Percentiles rank a stretch among this genome's conserved stretches.
phyloP scores from a whole-genome alignment of 1,284 basidiomycete species.

The Phylloporus gajari region DNA sequence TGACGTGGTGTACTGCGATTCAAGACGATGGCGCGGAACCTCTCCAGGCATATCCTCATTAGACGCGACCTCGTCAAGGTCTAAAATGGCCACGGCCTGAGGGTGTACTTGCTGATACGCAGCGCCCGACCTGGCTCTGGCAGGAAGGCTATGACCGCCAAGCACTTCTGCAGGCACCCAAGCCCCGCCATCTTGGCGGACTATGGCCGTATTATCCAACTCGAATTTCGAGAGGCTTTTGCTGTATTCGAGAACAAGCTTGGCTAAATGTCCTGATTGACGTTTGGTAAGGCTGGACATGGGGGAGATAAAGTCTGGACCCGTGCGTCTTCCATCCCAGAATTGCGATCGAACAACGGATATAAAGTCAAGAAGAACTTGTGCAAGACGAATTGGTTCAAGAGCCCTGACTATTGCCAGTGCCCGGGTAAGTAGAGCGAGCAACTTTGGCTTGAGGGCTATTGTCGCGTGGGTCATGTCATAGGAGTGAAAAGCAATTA shows the following conservation, averaged over 20 bases:
- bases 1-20: constrained; percentile 22
- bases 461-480: neutral
- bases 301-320: constrained; percentile 31
- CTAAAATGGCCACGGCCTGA: constrained; percentile 24
- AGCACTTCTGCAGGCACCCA: neutral
- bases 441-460: neutral
- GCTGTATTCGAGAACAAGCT: constrained; percentile 27
- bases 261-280: constrained; percentile 28
- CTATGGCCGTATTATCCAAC: neutral
- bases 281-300: constrained; percentile 34
- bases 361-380: constrained; percentile 27
- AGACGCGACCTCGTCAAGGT: constrained; percentile 17
- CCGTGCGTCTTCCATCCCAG: constrained; percentile 33
- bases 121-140: neutral
- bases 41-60: neutral
- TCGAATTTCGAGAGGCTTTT: constrained; percentile 14
- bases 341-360: constrained; percentile 28
- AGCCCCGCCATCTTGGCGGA: neutral
- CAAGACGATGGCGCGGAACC: neutral
- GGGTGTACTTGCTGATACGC: neutral
- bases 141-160: neutral
- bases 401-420: constrained; percentile 18
- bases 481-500: too few relatives aligned
- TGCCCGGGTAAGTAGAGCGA: neutral
- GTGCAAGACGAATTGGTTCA: constrained; percentile 20